Evolutionary conservation across 2,329 filamentous ascomycete genomes (phyloP), one percentile per base, ranked within the genome.

Genomic region (Diplocarpon mali): DNA sequence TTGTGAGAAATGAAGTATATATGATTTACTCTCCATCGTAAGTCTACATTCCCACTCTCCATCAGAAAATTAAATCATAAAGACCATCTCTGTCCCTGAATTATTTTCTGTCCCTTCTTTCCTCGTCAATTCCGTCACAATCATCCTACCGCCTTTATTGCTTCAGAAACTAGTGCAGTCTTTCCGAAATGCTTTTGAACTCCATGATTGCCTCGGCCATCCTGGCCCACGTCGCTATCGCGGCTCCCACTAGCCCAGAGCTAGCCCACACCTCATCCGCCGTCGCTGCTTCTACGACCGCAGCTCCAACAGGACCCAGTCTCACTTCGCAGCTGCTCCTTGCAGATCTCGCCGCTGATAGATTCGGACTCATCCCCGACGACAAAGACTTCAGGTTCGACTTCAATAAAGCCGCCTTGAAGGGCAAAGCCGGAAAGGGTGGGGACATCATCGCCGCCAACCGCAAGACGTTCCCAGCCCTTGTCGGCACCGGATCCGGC

Each of bases 401-500:
- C 59, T 73, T 74, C 62, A 52, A 53, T 43, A 58, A 58, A 46
- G 36, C 42, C 52, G 57, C 49, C 9, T 29, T 36, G 14, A 44
- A 39, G n/a, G 48, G 62, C 60, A 54, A 62, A 52, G 52, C 47
- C 12, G 65, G 68, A 46, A 59, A 62, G 36, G 72, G 70, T 32
- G 72, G 72, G 34, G 64, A 71, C 53, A 64, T 75, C 48, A 61
- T 72, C 31, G 63, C 67, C 15, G 71, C 73, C 36, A 74, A 76
- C 63, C 67, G 73, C 56, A 70, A 71, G 61, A 70, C 67, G 30
- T 78, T 77, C 61, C 74, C 75, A 2, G 71, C 73, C 20, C 68
- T 78, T 15, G 69, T 74, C 15, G 67, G 69, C 38, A 72, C 70
- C 3, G 67, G 67, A 15, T 61, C 69, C 30, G 67, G 66, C 46